Evolutionary conservation across 306 rosid genomes (phyloP), one percentile per base, ranked within the genome.

Genomic region (Prunus dulcis): DNA sequence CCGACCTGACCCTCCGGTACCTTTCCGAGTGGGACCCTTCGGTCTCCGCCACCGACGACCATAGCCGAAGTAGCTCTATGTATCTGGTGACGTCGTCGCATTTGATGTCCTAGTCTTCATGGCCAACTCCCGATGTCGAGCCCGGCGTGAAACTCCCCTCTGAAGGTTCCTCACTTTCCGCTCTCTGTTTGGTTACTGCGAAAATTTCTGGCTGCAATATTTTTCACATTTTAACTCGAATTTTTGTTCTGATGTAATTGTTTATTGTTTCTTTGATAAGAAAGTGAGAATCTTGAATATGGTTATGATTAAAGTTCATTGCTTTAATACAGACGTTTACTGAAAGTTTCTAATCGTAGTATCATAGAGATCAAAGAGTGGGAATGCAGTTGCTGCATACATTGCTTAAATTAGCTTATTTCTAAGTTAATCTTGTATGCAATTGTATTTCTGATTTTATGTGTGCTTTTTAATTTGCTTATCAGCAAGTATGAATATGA

Each of bases 81-180:
- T 79, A 58, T 69, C 79, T 69, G 12, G 28, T 14, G 23, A 67
- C 64, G 30, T 57, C 64, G 30, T 57, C 93, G 64, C 88, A 82
- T 46, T 86, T 82, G 74, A 73, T 85, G 17, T 76, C 94, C 49
- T 83, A 81, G 23, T 71, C 83, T 72, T 80, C 92, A 7, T 91
- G 97, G 98, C 65, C 85, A 8, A 81, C 88, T 14, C 47, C 80
- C 6, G 76, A 82, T 62, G 69, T 75, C 27, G 96, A 90, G 71
- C 58, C 85, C 51, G 88, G 82, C 67, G 19, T 86, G 18, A 92
- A 94, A 79, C 97, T 96, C 83, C 62, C 95, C 51, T 76, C 91
- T 25, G 96, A 92, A 71, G 94, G 98, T 94, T 13, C 12, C 65
- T 19, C 18, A 22, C 14, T 30, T 72, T 41, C 9, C 18, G 18